A percentile compares a stretch with the other conserved stretches of the same genome.
phyloP scores from a whole-genome alignment of 2,329 filamentous ascomycete species.

The Scedosporium apiospermum region DNA sequence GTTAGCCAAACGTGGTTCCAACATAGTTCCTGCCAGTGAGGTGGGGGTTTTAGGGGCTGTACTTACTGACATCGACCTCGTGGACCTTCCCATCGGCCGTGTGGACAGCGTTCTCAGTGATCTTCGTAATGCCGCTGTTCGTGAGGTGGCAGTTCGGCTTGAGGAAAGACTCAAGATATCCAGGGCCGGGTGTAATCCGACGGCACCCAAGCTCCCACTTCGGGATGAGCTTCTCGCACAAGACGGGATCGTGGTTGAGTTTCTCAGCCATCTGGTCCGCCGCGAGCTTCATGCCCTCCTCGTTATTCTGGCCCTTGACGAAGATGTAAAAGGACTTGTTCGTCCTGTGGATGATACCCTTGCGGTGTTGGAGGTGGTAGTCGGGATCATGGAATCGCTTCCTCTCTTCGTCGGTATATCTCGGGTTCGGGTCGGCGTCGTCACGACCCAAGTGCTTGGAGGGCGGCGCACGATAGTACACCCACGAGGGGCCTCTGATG shows the following conservation, averaged over 20 bases:
- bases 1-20: neutral
- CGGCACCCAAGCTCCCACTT: conserved; percentile 48
- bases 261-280: conserved; percentile 43
- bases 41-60: neutral
- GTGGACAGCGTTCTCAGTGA: conserved; percentile 14
- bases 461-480: conserved; percentile 34
- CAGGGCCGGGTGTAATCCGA: conserved; percentile 30
- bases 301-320: conserved; percentile 42
- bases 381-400: conserved; percentile 50
- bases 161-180: conserved; percentile 31
- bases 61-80: conserved; percentile 12
- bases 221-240: conserved; percentile 47
- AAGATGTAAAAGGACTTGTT: conserved; percentile 48
- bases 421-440: conserved; percentile 45
- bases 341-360: conserved; percentile 48
- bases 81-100: conserved; percentile 10
- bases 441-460: conserved; percentile 48
- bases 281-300: conserved; percentile 33
- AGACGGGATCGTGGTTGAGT: conserved; percentile 42
- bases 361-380: conserved; percentile 50
- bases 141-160: conserved; percentile 34
- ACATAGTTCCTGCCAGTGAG: neutral
- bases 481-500: conserved; percentile 56
- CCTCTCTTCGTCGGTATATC: conserved; percentile 45
- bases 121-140: conserved; percentile 24